Percentiles rank a stretch among this genome's conserved stretches.
These are phyloP conservation scores for Silene coronaria DNA, from an alignment of 179 eudicot species.

Conservation along the genomic window DNA sequence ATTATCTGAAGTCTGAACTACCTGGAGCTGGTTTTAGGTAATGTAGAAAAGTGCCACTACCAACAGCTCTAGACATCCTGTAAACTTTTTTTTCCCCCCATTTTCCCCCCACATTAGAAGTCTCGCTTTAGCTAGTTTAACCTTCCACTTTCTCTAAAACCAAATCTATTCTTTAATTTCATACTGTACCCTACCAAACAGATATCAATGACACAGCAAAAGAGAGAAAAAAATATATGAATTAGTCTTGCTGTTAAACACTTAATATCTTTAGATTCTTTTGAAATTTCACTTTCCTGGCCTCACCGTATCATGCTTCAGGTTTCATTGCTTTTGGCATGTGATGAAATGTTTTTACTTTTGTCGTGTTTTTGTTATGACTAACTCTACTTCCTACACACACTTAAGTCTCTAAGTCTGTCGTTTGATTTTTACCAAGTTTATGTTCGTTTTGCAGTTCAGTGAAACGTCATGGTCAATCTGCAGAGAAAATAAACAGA, in stretches of 20 bases:
- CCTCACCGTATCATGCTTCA: not conserved
- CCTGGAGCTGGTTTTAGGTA: not conserved
- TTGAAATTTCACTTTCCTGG: constrained; percentile 1
- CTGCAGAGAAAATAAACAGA: constrained; percentile 65
- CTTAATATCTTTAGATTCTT: not conserved
- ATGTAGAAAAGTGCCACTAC: not conserved
- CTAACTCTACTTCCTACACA: no score
- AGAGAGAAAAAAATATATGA: not conserved
- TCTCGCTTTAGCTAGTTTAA: not conserved
- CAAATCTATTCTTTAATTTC: not conserved
- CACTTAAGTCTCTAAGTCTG: no score
- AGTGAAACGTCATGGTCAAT: constrained; percentile 65
- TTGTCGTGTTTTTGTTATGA: not conserved
- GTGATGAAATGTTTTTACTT: not conserved
- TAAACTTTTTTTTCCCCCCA: not conserved
- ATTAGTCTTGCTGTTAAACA: no score
- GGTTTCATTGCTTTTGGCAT: not conserved
- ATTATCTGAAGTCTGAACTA: not conserved
- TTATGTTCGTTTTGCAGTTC: constrained; percentile 35
- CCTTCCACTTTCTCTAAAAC: not conserved
- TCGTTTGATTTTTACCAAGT: not conserved
- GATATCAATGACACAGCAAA: not conserved
- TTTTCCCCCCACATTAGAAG: not conserved
- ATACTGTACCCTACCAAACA: not conserved
- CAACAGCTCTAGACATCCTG: not conserved